These are phyloP conservation scores for Plasmodium relictum DNA, from an alignment of 169 alveolate species.

Conservation along the genomic window DNA sequence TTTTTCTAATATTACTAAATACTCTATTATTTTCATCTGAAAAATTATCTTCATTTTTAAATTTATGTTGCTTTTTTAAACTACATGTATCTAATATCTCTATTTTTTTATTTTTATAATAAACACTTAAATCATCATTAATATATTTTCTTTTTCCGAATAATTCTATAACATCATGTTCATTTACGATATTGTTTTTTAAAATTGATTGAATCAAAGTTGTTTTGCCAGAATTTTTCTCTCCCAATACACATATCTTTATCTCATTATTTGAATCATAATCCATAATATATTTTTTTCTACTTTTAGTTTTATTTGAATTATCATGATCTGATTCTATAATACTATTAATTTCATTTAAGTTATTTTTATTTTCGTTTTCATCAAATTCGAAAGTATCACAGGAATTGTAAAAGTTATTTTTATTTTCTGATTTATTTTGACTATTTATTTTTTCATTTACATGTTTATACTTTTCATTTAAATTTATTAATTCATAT, in stretches of 20 bases:
- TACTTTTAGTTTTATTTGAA: background rate
- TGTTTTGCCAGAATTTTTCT: constrained; percentile 64
- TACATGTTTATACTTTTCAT: background rate
- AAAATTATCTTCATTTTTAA: constrained; percentile 31
- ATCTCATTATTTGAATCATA: constrained; percentile 6
- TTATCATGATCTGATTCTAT: background rate
- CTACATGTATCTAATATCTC: constrained; percentile 60
- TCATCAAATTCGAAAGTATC: background rate
- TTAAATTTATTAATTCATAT: constrained; percentile 30
- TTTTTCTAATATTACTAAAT: constrained; percentile 40
- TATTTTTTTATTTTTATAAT: constrained; percentile 32
- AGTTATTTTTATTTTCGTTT: background rate
- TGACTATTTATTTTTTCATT: background rate
- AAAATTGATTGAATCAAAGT: constrained; percentile 46
- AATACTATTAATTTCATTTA: background rate
- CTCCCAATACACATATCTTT: constrained; percentile 66
- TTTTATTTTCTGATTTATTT: background rate
- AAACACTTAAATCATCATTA: constrained; percentile 25
- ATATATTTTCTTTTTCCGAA: constrained; percentile 67
- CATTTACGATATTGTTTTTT: constrained; percentile 38
- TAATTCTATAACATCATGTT: constrained; percentile 34
- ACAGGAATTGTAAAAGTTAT: background rate
- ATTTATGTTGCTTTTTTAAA: constrained; percentile 60
- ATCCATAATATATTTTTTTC: background rate
- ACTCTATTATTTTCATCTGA: constrained; percentile 26